Evolutionary conservation across 345 rosid species (phyloP), one percentile per base, ranked within the genome.

Genomic region (Populus alba): DNA sequence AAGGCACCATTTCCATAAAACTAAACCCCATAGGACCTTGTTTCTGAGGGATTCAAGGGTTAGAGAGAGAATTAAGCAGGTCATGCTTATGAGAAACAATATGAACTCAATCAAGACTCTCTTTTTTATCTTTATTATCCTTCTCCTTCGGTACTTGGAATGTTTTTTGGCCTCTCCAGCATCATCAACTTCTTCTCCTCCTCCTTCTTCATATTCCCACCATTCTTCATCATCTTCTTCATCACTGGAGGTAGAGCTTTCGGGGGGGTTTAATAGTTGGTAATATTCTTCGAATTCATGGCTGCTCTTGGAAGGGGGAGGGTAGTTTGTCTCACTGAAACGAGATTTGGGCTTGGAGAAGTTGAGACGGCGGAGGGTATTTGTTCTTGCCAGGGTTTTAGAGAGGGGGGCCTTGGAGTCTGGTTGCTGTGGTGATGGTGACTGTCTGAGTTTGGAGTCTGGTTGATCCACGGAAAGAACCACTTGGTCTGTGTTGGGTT

Each of bases 1-100:
- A 18, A 89, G 29, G 70, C 88, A 89, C 90, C 92, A 89, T 84
- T 86, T 87, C 90, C 92, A 89, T 41, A 85, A 35, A 81, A 79
- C 77, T 39, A 87, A 53, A 4, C 88, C 86, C 63, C 83, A 83
- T 5, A n/a, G 9, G 9, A 70, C 8, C 6, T 41, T 31, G 66
- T 73, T 70, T 66, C 75, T 47, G 16, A 85, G 43, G n/a, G 81
- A 53, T 5, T 67, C 41, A 8, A 88, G 13, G 20, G 84, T 83
- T 7, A 87, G 73, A 65, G 89, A 83, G 39, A 75, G 77, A 8
- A 88, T 66, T 66, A 88, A 70, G 76, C 86, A 83, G 13, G 82
- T 75, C 80, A 84, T 82, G 57, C 87, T 80, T 43, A 79, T 29
- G 59, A 82, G 68, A 65, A 87, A 86, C 72, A 87, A 39, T 10